A percentile compares a stretch with the other conserved stretches of the same genome.
phyloP scores from a whole-genome alignment of 495 filamentous ascomycete genomes.

The Monascus purpureus region DNA sequence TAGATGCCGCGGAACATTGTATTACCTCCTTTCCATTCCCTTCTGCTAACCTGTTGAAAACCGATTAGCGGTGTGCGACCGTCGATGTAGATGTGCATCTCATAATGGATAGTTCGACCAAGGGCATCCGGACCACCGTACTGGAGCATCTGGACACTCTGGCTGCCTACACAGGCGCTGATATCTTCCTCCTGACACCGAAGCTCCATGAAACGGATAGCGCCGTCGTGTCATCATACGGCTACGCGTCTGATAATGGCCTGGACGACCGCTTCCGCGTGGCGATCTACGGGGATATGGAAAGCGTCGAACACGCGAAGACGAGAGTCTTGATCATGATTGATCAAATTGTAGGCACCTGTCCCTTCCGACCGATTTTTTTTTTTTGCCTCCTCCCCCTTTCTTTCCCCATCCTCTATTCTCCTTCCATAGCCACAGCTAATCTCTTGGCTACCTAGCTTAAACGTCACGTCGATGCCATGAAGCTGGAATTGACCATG shows the following conservation, averaged over 20 bases:
- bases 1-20: constrained; percentile 5
- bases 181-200: constrained; percentile 86
- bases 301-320: constrained; percentile 94
- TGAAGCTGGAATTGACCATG: constrained; percentile 71
- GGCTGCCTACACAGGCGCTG: constrained; percentile 76
- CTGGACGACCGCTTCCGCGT: constrained; percentile 76
- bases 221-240: constrained; percentile 43
- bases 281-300: constrained; percentile 87
- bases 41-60: constrained; percentile 13
- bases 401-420: constrained; percentile 18
- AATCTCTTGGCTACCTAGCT: too few relatives aligned
- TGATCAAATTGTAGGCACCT: constrained; percentile 71
- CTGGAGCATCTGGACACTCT: constrained; percentile 74
- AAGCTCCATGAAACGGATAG: constrained; percentile 45
- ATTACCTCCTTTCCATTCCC: constrained; percentile 4
- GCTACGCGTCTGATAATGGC: constrained; percentile 49
- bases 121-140: constrained; percentile 53
- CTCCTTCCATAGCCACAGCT: too few relatives aligned
- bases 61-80: constrained; percentile 65
- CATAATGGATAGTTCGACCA: constrained; percentile 56
- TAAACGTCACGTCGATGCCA: constrained; percentile 67
- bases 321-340: constrained; percentile 92
- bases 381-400: constrained; percentile 1
- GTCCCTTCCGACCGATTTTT: constrained; percentile 1
- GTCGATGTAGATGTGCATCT: constrained; percentile 85